Evolutionary conservation across 129 eudicot genomes (phyloP).

Genomic region (Heracleum sosnowskyi): DNA sequence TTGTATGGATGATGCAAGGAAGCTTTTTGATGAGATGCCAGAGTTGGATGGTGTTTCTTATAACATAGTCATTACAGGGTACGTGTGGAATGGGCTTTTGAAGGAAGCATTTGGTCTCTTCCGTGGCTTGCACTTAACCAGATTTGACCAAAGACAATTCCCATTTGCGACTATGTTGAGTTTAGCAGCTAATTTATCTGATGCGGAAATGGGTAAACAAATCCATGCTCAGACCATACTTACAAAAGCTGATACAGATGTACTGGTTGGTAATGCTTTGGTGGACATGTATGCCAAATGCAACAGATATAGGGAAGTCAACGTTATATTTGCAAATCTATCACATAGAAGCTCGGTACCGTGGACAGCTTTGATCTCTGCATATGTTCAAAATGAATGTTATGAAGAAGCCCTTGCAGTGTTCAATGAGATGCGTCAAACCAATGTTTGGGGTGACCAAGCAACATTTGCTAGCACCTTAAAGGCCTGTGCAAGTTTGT

Average conservation of each 20-base stretch:
- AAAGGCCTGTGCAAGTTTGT: constrained; percentile 60
- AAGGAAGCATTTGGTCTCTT: constrained; percentile 51
- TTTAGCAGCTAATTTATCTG: constrained; percentile 42
- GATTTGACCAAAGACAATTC: constrained; percentile 40
- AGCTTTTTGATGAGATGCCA: constrained; percentile 63
- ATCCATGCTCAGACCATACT: constrained; percentile 57
- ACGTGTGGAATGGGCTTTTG: constrained; percentile 42
- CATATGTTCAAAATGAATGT: constrained; percentile 51
- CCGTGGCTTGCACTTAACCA: constrained; percentile 37
- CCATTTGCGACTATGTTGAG: constrained; percentile 83
- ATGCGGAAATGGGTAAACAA: constrained; percentile 54
- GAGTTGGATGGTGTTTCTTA: constrained; percentile 72
- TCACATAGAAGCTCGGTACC: constrained; percentile 44
- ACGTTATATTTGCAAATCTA: constrained; percentile 36
- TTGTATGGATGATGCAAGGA: constrained; percentile 32
- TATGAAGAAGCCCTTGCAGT: constrained; percentile 56
- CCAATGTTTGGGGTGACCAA: constrained; percentile 44
- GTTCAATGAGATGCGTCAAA: constrained; percentile 57
- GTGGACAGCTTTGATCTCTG: constrained; percentile 80
- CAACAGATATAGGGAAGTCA: constrained; percentile 55
- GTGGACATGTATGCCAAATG: constrained; percentile 93
- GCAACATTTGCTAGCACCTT: constrained; percentile 72
- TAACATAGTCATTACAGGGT: constrained; percentile 58
- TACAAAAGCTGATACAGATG: constrained; percentile 41
- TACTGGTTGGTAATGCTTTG: constrained; percentile 52